These are phyloP conservation scores for Trifolium subterraneum DNA, from an alignment of 306 rosid species.

Conservation along the genomic window DNA sequence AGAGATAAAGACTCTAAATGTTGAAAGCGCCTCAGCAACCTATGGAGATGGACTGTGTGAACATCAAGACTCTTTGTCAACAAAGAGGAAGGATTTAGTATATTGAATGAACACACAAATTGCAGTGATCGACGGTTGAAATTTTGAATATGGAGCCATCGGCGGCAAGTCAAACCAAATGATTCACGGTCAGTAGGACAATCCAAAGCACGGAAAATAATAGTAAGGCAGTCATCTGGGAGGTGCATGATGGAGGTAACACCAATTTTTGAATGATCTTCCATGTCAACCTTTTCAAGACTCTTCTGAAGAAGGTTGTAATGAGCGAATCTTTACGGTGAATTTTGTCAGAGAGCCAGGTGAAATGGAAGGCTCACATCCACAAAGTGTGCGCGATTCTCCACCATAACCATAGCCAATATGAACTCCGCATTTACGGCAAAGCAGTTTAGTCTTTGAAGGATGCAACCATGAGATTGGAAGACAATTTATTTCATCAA, in stretches of 20 bases:
- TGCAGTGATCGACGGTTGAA: conserved; percentile 55
- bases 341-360: conserved; percentile 56
- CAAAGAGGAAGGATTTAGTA: conserved; percentile 46
- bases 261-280: conserved; percentile 40
- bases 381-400: conserved; percentile 59
- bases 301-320: conserved; percentile 63
- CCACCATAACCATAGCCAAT: conserved; percentile 63
- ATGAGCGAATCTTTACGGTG: conserved; percentile 54
- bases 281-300: conserved; percentile 56
- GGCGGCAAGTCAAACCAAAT: conserved; percentile 67
- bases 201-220: conserved; percentile 58
- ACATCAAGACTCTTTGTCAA: conserved; percentile 36
- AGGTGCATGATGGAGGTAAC: conserved; percentile 58
- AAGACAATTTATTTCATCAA: conserved; percentile 66
- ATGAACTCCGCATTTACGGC: conserved; percentile 66
- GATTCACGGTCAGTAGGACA: conserved; percentile 58
- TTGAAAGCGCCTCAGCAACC: conserved; percentile 65
- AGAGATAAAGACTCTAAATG: conserved; percentile 59
- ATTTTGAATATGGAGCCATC: conserved; percentile 63
- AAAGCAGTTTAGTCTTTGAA: conserved; percentile 63
- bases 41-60: conserved; percentile 46
- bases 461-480: conserved; percentile 53
- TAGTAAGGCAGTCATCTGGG: conserved; percentile 65
- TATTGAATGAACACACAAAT: conserved; percentile 54
- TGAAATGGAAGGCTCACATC: conserved; percentile 57